Conservation (phyloP, 2,329 filamentous ascomycete species). For the Botrytis deweyae region DNA sequence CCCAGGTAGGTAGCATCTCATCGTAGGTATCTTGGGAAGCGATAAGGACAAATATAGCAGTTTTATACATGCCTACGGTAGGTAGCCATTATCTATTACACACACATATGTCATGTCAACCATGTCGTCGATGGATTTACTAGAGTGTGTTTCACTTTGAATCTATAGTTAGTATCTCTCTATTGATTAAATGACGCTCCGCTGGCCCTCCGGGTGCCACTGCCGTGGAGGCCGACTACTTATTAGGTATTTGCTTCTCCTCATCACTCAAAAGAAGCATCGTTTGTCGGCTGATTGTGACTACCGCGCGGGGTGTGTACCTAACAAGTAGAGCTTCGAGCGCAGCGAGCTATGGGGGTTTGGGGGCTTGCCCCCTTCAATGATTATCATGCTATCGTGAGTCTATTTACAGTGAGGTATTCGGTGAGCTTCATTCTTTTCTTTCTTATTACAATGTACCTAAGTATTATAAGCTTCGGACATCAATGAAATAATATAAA, state of each 20-base stretch:
- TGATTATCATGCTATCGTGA: not conserved
- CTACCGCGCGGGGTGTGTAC: not conserved
- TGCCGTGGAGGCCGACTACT: not conserved
- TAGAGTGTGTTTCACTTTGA: not conserved
- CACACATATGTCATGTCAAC: not conserved
- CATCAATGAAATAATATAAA: not conserved
- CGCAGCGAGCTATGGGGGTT: not conserved
- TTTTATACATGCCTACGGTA: not conserved
- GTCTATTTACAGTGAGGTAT: not conserved
- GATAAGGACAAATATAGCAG: slow-evolving; percentile 3
- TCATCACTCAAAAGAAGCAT: not conserved
- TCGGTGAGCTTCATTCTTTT: not conserved
- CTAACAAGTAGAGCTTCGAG: not conserved
- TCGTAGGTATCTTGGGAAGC: not conserved
- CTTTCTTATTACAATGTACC: too few species aligned
- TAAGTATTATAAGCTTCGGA: not conserved
- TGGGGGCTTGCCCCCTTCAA: not conserved
- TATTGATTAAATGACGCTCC: not conserved
- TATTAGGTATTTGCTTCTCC: not conserved
- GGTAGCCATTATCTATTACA: too few species aligned
- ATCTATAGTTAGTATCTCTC: not conserved
- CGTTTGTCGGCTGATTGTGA: not conserved
- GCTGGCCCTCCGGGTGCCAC: not conserved
- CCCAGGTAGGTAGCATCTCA: too few species aligned
- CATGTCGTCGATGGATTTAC: not conserved